A percentile compares a stretch with the other conserved stretches of the same genome.
Conservation (phyloP, 2,329 filamentous ascomycete genomes). For the Lasiodiplodia sp. region DNA sequence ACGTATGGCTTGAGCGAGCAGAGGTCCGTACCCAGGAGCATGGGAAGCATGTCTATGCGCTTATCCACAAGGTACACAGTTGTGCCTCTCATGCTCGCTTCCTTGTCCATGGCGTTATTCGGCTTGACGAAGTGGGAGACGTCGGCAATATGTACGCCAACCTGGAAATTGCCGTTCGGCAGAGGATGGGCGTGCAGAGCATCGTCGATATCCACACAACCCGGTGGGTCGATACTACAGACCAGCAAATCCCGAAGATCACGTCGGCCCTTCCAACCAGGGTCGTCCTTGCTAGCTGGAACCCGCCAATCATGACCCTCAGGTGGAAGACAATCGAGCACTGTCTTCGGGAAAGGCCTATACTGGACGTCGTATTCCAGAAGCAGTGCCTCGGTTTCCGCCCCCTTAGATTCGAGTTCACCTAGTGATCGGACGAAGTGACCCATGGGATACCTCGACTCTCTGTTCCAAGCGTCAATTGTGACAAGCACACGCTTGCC, state of each 20-base stretch:
- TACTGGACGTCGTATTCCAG: slow-evolving; percentile 98
- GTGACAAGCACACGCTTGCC: slow-evolving; percentile 92
- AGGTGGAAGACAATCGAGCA: slow-evolving; percentile 87
- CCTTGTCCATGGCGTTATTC: slow-evolving; percentile 94
- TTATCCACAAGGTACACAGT: slow-evolving; percentile 99
- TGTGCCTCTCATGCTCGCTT: slow-evolving; percentile 91
- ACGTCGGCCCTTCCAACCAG: slow-evolving; percentile 83
- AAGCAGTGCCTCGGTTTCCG: slow-evolving; percentile 92
- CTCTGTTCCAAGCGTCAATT: slow-evolving; percentile 93
- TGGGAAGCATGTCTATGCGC: slow-evolving; percentile 98
- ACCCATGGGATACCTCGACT: slow-evolving; percentile 89
- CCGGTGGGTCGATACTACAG: slow-evolving; percentile 95
- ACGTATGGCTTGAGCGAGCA: slow-evolving; percentile 98
- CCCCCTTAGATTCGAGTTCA: slow-evolving; percentile 94
- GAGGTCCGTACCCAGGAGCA: slow-evolving; percentile 92
- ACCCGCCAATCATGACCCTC: slow-evolving; percentile 97
- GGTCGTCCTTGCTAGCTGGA: slow-evolving; percentile 77
- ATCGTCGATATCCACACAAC: slow-evolving; percentile 98
- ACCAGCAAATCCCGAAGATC: slow-evolving; percentile 87
- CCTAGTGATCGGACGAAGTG: slow-evolving; percentile 94
- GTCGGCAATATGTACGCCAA: slow-evolving; percentile 97
- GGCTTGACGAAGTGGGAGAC: slow-evolving; percentile 99
- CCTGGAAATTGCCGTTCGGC: slow-evolving; percentile 92
- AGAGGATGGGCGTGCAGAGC: slow-evolving; percentile 86
- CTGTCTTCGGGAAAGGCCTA: slow-evolving; percentile 92